These are phyloP conservation scores for Telfairia occidentalis DNA, from an alignment of 331 rosid genomes.

Conservation along the genomic window DNA sequence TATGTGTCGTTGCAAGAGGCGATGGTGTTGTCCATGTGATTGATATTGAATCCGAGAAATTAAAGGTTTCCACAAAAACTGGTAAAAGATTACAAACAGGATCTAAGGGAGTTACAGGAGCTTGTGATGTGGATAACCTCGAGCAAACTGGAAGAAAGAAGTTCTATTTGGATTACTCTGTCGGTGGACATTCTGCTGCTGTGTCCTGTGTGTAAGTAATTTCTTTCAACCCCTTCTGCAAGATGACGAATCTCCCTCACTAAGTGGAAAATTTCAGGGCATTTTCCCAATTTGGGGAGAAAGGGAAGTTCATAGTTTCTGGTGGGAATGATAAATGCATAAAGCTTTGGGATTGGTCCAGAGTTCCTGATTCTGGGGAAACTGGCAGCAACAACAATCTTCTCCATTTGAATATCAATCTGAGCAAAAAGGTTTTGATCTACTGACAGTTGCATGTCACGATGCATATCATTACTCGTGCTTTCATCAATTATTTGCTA, in stretches of 20 bases:
- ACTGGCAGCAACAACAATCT: slow-evolving; percentile 27
- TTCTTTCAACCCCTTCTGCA: background rate
- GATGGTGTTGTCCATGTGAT: slow-evolving; percentile 66
- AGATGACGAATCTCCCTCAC: slow-evolving; percentile 15
- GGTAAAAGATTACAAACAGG: slow-evolving; percentile 46
- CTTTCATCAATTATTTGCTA: background rate
- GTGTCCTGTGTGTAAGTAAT: slow-evolving; percentile 66
- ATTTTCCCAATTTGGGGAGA: slow-evolving; percentile 73
- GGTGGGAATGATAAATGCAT: slow-evolving; percentile 78
- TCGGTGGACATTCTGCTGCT: slow-evolving; percentile 79
- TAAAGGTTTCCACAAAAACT: slow-evolving; percentile 39
- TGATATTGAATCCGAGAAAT: slow-evolving; percentile 48
- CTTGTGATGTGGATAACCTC: slow-evolving; percentile 13
- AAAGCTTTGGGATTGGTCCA: slow-evolving; percentile 80
- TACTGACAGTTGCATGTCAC: background rate
- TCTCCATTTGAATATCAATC: slow-evolving; percentile 24
- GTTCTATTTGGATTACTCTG: slow-evolving; percentile 60
- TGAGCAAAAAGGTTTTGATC: slow-evolving; percentile 31
- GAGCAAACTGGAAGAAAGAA: slow-evolving; percentile 37
- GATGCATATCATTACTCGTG: background rate
- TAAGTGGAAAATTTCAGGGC: slow-evolving; percentile 39
- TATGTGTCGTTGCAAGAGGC: slow-evolving; percentile 79
- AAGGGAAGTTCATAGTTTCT: slow-evolving; percentile 69
- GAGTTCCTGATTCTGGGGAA: slow-evolving; percentile 30
- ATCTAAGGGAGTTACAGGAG: slow-evolving; percentile 34